Evolutionary conservation across 1,139 yeast genomes (phyloP).

Genomic region (Debaryomycetaceae sp.): DNA sequence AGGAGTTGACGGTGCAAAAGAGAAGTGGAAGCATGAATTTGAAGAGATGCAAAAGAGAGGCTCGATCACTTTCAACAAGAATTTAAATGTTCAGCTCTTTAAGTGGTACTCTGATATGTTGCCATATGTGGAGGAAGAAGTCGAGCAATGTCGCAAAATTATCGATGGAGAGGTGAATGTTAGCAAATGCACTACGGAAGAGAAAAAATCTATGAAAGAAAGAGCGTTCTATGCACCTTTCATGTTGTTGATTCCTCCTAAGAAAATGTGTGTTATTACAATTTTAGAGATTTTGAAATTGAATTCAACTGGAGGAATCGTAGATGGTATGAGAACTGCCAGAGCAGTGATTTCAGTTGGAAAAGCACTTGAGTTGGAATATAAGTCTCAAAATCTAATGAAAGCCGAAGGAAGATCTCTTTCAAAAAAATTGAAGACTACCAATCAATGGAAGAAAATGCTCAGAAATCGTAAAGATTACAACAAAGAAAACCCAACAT

Average conservation of each 20-base stretch:
- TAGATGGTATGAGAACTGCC: constrained; percentile 85
- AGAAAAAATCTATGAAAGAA: constrained; percentile 39
- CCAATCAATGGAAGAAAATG: constrained; percentile 42
- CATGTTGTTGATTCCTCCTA: constrained; percentile 65
- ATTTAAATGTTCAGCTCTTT: constrained; percentile 72
- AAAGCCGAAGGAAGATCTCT: constrained; percentile 54
- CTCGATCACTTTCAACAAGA: constrained; percentile 51
- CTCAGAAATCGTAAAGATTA: constrained; percentile 27
- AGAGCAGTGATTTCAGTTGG: constrained; percentile 82
- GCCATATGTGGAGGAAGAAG: constrained; percentile 67
- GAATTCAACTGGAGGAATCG: constrained; percentile 70
- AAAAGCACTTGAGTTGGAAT: constrained; percentile 80
- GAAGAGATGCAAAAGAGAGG: constrained; percentile 69
- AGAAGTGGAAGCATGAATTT: constrained; percentile 83
- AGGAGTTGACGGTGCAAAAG: constrained; percentile 82
- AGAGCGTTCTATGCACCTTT: constrained; percentile 78
- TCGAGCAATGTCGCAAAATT: constrained; percentile 44
- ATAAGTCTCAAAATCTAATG: constrained; percentile 62
- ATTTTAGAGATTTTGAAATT: constrained; percentile 77
- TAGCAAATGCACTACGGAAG: constrained; percentile 21
- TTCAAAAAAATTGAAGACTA: constrained; percentile 27
- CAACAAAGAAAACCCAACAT: constrained; percentile 10
- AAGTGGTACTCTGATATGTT: constrained; percentile 71
- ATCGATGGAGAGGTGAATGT: constrained; percentile 20
- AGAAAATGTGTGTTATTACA: constrained; percentile 79